Evolutionary conservation across 2,329 filamentous ascomycete species (phyloP), one percentile per base, ranked within the genome.

Genomic region (Xylariaceae sp.): DNA sequence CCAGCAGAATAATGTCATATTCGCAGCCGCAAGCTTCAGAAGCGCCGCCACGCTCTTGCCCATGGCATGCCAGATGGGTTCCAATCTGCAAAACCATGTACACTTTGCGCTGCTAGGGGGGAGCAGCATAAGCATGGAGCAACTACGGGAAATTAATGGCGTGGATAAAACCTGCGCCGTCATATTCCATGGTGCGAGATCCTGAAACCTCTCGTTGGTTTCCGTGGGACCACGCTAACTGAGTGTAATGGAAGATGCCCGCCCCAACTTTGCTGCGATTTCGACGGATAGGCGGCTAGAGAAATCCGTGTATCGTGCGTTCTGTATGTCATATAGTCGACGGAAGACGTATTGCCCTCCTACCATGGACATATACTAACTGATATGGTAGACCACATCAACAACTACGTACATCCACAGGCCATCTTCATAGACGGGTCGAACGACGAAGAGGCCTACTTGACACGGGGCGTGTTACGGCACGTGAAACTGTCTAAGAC

Each of bases 41-140:
- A 92, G 86, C 56, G 78, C 81, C 12, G 74, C 85, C 0, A 74
- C 75, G 21, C 60, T 96, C 37, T 66, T 95, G 21, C 88, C 88
- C 1, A 69, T 95, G 56, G 87, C 89, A 5, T 97, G 92, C 61
- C 77, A 86, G 52, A 96, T 96, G 89, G 81, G 81, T 5, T 61
- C 61, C 15, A 73, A 80, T 60, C 71, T 75, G 40, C 70, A 74
- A 42, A 94, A 79, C 54, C 73, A 79, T 46, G 88, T 96, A 7
- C 90, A 97, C 59, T 83, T 94, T 56, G 83, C 78, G 0, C 64
- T 97, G 3, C 74, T 94, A 65, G 83, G 88, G 34, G 74, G 83
- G 43, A 83, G 81, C 43, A 74, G 81, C 9, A 74, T 95, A 35
- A 66, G 76, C 0, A 62, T 94, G 35, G 71, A 80, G 11, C 76